Evolutionary conservation across 2,329 filamentous ascomycete species (phyloP).

Genomic region (Coniochaeta sp.): DNA sequence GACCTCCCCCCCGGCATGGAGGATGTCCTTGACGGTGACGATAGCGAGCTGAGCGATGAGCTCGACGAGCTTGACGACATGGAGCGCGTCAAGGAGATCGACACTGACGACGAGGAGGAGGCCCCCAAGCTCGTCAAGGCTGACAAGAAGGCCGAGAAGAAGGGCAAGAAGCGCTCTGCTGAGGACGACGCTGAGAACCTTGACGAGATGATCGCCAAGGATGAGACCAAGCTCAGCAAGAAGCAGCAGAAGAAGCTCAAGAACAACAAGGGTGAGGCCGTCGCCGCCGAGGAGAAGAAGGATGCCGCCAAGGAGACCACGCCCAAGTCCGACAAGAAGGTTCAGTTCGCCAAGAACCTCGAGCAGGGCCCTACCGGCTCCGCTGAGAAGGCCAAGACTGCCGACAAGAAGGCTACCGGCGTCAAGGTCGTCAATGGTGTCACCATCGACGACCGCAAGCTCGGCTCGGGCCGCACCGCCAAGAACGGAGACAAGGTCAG

Average conservation of each 20-base stretch:
- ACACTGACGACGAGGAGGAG: slow-evolving; percentile 72
- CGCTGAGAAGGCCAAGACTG: slow-evolving; percentile 34
- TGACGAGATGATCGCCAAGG: slow-evolving; percentile 79
- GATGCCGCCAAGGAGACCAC: slow-evolving; percentile 11
- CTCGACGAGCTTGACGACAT: slow-evolving; percentile 72
- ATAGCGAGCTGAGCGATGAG: slow-evolving; percentile 65
- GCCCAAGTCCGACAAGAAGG: slow-evolving; percentile 74
- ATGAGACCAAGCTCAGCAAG: slow-evolving; percentile 77
- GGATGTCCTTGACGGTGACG: slow-evolving; percentile 61
- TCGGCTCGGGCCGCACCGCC: slow-evolving; percentile 72
- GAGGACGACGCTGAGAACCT: slow-evolving; percentile 63
- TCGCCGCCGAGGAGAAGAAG: slow-evolving; percentile 52
- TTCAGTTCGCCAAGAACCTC: slow-evolving; percentile 97
- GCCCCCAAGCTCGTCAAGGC: slow-evolving; percentile 50
- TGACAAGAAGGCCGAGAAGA: slow-evolving; percentile 33
- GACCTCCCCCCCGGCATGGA: slow-evolving; percentile 75
- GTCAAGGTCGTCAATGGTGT: slow-evolving; percentile 82
- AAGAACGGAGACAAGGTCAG: slow-evolving; percentile 88
- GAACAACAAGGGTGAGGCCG: slow-evolving; percentile 94
- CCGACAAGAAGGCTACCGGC: slow-evolving; percentile 47
- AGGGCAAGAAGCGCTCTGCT: slow-evolving; percentile 88
- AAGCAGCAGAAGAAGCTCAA: slow-evolving; percentile 97
- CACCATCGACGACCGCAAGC: slow-evolving; percentile 90
- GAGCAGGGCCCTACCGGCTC: slow-evolving; percentile 89
- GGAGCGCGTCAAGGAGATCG: slow-evolving; percentile 70